Evolutionary conservation across 495 filamentous ascomycete genomes (phyloP), one percentile per base, ranked within the genome.

Genomic region (Mycothermus thermophilus): DNA sequence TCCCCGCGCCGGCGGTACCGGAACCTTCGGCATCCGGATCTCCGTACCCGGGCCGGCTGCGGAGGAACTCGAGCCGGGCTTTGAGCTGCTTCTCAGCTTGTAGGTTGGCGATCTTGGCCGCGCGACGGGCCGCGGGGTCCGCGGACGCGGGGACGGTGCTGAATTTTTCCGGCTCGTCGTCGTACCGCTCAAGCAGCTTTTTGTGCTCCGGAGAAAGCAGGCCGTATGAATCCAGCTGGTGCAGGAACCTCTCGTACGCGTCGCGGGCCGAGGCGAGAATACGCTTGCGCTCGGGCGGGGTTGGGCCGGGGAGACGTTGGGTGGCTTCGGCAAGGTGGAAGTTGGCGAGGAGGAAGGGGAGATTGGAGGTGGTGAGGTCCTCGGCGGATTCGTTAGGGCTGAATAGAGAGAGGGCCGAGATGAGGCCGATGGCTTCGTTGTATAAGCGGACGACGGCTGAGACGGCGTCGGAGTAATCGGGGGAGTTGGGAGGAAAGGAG

Each of bases 321-420:
- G 50, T 34, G 28, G 62, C 43, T 40, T 58, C 51, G 24, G 48
- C 48, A 35, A 55, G 37, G 47, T 47, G 52, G 42, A 37, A 50
- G 41, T 48, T 43, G 29, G 52, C 50, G 26, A 65, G 44, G 16
- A 68, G 48, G 42, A 71, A 93, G 70, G 79, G 80, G 27, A 97
- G 55, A 56, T 90, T 76, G n/a, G 66, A 68, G 8, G 86, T 88
- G 8, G 80, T 66, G 19, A 96, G 62, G 63, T 97, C 90, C 36
- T 96, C 92, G 21, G 93, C 57, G 2, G 72, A 68, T 52, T 97
- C 90, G 55, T 97, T 96, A 6, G 77, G 69, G 48, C 83, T 90
- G 67, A 95, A 96, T 9, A 96, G 55, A 0, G 82, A 79, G 33
- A 88, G 59, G 27, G 72, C 63, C 39, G 72, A 60, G 41, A 82